Evolutionary conservation across 331 rosid genomes (phyloP).

Genomic region (Stylosanthes scabra): DNA sequence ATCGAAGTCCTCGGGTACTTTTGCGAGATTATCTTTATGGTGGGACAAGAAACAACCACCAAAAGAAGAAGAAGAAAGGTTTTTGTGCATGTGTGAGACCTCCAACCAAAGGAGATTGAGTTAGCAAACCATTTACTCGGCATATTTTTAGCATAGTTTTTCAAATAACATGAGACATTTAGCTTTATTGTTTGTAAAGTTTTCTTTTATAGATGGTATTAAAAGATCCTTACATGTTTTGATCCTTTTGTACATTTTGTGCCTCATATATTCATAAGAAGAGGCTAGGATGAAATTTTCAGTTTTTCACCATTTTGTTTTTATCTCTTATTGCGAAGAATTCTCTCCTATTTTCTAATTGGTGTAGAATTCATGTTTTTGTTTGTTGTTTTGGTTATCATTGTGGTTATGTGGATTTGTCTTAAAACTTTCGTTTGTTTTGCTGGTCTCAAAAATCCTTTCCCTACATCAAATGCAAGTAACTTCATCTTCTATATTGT

Average conservation of each 20-base stretch:
- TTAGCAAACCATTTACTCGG: conserved; percentile 16
- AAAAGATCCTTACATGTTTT: conserved; percentile 46
- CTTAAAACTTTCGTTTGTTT: neutral
- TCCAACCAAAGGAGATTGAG: conserved; percentile 73
- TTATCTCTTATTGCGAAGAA: conserved; percentile 27
- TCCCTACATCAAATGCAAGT: neutral
- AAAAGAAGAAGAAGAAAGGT: conserved; percentile 64
- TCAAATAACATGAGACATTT: conserved; percentile 28
- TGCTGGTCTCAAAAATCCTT: neutral
- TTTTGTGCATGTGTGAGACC: conserved; percentile 88
- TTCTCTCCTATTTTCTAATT: conserved; percentile 7
- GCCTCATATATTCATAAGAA: conserved; percentile 48
- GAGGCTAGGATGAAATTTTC: conserved; percentile 41
- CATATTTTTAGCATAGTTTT: conserved; percentile 39
- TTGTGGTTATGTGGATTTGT: neutral
- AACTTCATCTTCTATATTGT: too few relatives aligned
- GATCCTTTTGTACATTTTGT: conserved; percentile 57
- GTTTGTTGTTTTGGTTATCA: neutral
- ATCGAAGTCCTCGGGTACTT: conserved; percentile 68
- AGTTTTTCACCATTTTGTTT: conserved; percentile 18
- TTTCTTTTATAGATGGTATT: conserved; percentile 40
- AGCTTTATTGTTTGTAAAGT: conserved; percentile 50
- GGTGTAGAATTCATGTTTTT: conserved; percentile 22
- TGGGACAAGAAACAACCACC: conserved; percentile 51
- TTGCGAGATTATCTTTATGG: conserved; percentile 86